Conservation (phyloP, 805 yeast genomes). For the Ogataea methanolica region DNA sequence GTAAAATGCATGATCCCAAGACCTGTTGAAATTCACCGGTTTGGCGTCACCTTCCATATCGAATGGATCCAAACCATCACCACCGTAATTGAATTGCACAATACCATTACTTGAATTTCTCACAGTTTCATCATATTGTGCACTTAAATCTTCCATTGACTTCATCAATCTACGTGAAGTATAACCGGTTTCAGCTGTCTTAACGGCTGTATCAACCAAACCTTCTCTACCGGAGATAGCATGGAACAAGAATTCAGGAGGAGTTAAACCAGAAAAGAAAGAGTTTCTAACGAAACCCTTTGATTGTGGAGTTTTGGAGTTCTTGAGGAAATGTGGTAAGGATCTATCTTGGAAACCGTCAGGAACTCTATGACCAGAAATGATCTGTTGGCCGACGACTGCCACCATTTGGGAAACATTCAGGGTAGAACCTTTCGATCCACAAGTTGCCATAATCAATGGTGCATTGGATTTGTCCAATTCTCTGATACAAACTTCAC, state of each 20-base stretch:
- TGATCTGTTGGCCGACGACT: constrained; percentile 98
- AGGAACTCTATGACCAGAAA: constrained; percentile 97
- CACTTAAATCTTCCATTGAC: constrained; percentile 91
- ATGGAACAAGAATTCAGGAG: constrained; percentile 96
- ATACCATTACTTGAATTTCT: constrained; percentile 94
- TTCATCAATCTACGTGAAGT: constrained; percentile 98
- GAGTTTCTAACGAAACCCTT: constrained; percentile 98
- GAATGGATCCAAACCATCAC: constrained; percentile 96
- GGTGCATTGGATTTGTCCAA: constrained; percentile 91
- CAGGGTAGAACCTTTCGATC: constrained; percentile 96
- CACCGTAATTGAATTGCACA: constrained; percentile 97
- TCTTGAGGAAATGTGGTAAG: constrained; percentile 92
- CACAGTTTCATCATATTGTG: constrained; percentile 90
- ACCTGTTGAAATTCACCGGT: constrained; percentile 89
- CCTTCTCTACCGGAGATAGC: constrained; percentile 99
- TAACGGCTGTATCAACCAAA: constrained; percentile 97
- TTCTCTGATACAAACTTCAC: constrained; percentile 94
- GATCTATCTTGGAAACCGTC: constrained; percentile 99
- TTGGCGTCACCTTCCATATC: constrained; percentile 99
- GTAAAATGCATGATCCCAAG: constrained; percentile 90
- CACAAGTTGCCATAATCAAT: constrained; percentile 98
- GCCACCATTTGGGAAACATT: constrained; percentile 99
- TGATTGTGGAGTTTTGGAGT: constrained; percentile 94
- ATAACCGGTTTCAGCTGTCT: constrained; percentile 98
- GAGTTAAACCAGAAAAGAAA: constrained; percentile 87